A percentile compares a stretch with the other conserved stretches of the same genome.
Evolutionary conservation across 78 protist species (phyloP).

Genomic region (Creolimax fragrantissima): DNA sequence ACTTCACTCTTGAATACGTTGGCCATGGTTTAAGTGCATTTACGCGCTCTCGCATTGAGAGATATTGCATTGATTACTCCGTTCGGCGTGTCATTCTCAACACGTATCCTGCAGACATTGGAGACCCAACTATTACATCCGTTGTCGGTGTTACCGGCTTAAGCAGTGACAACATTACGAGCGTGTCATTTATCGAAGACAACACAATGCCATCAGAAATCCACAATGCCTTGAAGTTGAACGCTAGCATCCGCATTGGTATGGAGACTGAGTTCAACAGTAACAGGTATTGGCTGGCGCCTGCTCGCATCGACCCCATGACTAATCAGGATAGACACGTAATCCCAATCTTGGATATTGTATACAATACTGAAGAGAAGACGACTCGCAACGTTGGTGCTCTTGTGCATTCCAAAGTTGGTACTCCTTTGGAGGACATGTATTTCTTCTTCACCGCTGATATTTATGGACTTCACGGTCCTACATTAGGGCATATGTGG

Average conservation of each 20-base stretch:
- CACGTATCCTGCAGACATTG: not conserved
- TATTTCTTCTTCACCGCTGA: not conserved
- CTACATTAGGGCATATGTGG: not conserved
- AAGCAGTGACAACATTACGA: not conserved
- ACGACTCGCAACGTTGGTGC: not conserved
- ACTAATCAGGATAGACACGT: not conserved
- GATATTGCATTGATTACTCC: not conserved
- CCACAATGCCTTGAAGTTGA: not conserved
- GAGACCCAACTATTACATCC: not conserved
- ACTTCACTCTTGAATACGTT: not conserved
- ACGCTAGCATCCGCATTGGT: not conserved
- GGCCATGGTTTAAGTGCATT: not conserved
- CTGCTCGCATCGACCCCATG: not conserved
- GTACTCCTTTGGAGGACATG: slow-evolving; percentile 4
- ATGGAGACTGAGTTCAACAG: not conserved
- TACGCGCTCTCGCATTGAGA: not conserved
- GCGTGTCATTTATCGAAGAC: not conserved
- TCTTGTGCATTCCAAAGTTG: not conserved
- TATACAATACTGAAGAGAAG: not conserved
- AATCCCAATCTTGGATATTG: not conserved
- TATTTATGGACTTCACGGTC: not conserved
- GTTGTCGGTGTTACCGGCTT: not conserved
- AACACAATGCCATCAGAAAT: not conserved
- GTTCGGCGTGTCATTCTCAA: not conserved
- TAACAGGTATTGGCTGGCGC: not conserved